phyloP scores from a whole-genome alignment of 2,329 filamentous ascomycete species.

The Didymella keratinophila region DNA sequence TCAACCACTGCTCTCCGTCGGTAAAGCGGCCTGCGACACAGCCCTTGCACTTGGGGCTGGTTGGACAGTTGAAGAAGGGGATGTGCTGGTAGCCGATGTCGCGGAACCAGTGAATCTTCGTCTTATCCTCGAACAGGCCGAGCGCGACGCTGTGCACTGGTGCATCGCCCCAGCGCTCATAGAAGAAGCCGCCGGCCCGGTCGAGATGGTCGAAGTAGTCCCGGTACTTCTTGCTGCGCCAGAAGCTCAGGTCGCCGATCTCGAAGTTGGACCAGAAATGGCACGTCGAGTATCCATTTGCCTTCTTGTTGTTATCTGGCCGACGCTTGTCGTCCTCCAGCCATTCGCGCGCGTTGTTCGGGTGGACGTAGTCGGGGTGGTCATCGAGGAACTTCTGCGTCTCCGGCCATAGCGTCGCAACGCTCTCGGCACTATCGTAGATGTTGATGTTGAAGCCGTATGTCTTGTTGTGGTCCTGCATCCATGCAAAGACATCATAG shows the following conservation, averaged over 20 bases:
- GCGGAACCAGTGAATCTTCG: constrained; percentile 97
- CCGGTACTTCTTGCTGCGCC: constrained; percentile 87
- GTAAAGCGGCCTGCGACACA: constrained; percentile 89
- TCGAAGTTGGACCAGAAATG: constrained; percentile 99
- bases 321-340: constrained; percentile 78
- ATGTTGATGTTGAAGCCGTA: constrained; percentile 99
- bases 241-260: constrained; percentile 91
- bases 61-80: constrained; percentile 98
- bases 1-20: constrained; percentile 83
- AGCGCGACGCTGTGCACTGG: constrained; percentile 95
- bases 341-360: constrained; percentile 89
- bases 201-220: constrained; percentile 97
- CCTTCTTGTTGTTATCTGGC: constrained; percentile 79
- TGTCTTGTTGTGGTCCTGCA: constrained; percentile 98
- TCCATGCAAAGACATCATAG: constrained; percentile 97
- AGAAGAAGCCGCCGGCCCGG: constrained; percentile 94
- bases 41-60: constrained; percentile 89
- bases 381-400: constrained; percentile 88
- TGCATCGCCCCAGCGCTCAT: constrained; percentile 97
- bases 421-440: constrained; percentile 87
- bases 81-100: constrained; percentile 99
- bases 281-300: constrained; percentile 95
- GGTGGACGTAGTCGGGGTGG: constrained; percentile 80
- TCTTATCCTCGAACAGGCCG: constrained; percentile 88
- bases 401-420: constrained; percentile 93